Evolutionary conservation across 176 grass and related monocot species (phyloP), one percentile per base, ranked within the genome.

Genomic region (Oryza glumipatula): DNA sequence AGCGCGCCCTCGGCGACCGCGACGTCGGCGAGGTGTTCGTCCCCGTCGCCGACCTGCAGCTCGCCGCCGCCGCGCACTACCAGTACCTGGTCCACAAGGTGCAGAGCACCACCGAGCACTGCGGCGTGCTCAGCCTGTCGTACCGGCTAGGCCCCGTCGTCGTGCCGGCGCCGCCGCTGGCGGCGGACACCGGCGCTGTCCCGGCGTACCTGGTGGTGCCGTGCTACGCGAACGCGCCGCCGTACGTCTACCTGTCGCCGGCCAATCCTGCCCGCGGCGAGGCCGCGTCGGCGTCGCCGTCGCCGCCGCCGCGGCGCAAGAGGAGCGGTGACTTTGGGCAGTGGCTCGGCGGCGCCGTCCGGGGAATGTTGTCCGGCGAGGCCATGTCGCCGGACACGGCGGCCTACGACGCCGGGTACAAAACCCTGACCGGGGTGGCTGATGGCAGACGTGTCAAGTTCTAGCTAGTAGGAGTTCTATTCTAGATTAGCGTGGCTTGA

Each of bases 91-190:
- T 93, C 7, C 77, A 63, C 11, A 90, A 49, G 86, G 41, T 48
- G 51, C 11, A 17, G 5, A 82, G 84, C 64, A 82, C 80, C 64
- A 19, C 32, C 22, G 77, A 88, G 63, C 52, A 58, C 4, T 70
- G 49, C 1, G 91, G 91, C 68, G 10, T 82, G 24, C 72, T 93
- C 64, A 90, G 64, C 35, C 65, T 93, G 48, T 88, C 91, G n/a
- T 93, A 83, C 81, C 76, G 81, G 30, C 67, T 90, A 14, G 60
- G 84, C 33, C 72, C 78, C 21, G 74, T 26, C 63, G 19, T 63
- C 26, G 56, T 13, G 48, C 22, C 24, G 28, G 22, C 24, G 38
- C 51, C n/a, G 48, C 11, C 24, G 41, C 23, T 14, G 47, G 56
- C 15, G 2, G 52, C 3, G 46, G 52, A 28, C 15, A 17, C 76